Evolutionary conservation across 2,329 filamentous ascomycete genomes (phyloP).

Genomic region (Fusarium sublunatum): DNA sequence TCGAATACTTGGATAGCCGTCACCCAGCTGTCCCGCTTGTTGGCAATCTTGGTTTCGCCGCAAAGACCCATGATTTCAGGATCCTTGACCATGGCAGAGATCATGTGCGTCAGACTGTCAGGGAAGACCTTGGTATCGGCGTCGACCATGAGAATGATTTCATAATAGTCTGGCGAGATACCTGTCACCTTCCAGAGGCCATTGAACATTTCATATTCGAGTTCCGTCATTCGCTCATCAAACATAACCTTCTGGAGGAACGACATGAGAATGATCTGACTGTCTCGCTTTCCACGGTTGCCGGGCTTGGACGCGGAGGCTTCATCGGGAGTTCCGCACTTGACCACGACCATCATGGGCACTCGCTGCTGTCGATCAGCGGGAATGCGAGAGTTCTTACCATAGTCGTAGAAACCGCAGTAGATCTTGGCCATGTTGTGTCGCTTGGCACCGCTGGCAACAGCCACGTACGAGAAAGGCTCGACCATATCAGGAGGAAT

Average conservation of each 20-base stretch:
- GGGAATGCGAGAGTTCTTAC: slow-evolving; percentile 80
- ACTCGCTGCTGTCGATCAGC: slow-evolving; percentile 92
- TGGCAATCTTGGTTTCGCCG: slow-evolving; percentile 99
- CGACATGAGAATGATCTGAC: slow-evolving; percentile 98
- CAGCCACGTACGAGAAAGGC: slow-evolving; percentile 94
- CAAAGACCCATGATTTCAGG: slow-evolving; percentile 99
- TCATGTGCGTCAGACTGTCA: slow-evolving; percentile 97
- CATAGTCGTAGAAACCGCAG: slow-evolving; percentile 98
- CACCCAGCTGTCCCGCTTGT: slow-evolving; percentile 95
- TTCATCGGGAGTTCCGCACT: slow-evolving; percentile 94
- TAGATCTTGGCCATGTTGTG: slow-evolving; percentile 99
- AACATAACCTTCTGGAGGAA: slow-evolving; percentile 99
- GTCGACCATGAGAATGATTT: slow-evolving; percentile 98
- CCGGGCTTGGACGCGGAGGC: slow-evolving; percentile 85
- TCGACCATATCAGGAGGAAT: slow-evolving; percentile 83
- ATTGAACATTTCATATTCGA: slow-evolving; percentile 99
- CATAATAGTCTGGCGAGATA: slow-evolving; percentile 97
- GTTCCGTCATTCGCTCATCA: slow-evolving; percentile 98
- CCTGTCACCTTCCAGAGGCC: slow-evolving; percentile 98
- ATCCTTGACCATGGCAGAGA: slow-evolving; percentile 98
- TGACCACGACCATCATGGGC: slow-evolving; percentile 96
- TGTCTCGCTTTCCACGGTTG: slow-evolving; percentile 98
- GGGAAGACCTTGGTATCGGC: slow-evolving; percentile 99
- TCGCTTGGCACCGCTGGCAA: slow-evolving; percentile 93
- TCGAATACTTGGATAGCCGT: slow-evolving; percentile 99